Base-by-base conservation (phyloP, 495 filamentous ascomycete genomes). In the Haplographium delicatum region DNA sequence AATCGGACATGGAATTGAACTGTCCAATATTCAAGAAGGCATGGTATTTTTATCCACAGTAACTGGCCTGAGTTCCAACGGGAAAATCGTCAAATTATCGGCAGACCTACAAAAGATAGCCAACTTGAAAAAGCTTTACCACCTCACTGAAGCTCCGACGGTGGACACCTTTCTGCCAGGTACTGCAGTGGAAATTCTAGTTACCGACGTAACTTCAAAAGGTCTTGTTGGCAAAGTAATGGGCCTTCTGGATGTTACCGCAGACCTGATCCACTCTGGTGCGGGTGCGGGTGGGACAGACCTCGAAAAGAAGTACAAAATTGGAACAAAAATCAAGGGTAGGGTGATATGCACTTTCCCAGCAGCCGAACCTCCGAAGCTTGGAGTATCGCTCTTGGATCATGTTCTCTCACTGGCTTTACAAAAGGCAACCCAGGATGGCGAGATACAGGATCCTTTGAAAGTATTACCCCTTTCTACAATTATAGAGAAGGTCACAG, bases 111-210 rank as follows among this genome's bases (percentile, higher is more conserved):
- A 81, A 15, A 88, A 84, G 44, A 72, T 89, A 47, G 73, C 72
- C 13, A 70, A 71, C 39, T 31, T 57, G 20, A 93, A 85, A 62
- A 82, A 84, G 59, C 75, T 76, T 10, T 77, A 80, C 59, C 83
- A 70, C 64, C 72, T 95, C 5, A 75, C 67, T 34, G 77, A 84
- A 15, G 90, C 91, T 2, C 89, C 89, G 16, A 93, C 87, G 1
- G 84, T 98, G 62, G 83, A 87, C 64, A 77, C 85, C n/a, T 94
- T 90, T 66, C 73, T 96, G 7, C 93, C 93, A 2, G 93, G 93
- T 42, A 88, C 87, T 40, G 84, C 86, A 15, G 88, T 93, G 26
- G 88, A 96, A 54, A 75, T 96, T 34, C 72, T 96, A 44, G 71
- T 97, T 22, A 83, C 86, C 1, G 87, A 95, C 20, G 74, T 88